These are phyloP conservation scores for Aspergillus novoparasiticus DNA, from an alignment of 2,329 filamentous ascomycete genomes.

Conservation along the genomic window DNA sequence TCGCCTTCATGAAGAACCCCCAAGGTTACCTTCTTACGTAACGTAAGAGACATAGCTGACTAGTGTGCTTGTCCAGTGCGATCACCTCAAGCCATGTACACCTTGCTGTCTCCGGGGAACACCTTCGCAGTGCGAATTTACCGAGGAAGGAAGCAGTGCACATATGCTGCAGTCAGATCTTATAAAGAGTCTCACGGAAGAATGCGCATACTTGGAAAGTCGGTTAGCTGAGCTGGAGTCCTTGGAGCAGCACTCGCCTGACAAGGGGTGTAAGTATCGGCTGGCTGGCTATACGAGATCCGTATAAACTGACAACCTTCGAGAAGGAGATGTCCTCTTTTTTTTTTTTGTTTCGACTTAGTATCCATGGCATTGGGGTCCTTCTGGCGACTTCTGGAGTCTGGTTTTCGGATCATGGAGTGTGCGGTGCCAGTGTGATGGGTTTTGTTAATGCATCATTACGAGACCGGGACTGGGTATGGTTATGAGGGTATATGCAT, in stretches of 20 bases:
- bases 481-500: not conserved
- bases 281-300: not conserved
- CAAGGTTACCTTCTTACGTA: not conserved
- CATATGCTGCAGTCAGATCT: constrained; percentile 3
- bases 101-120: constrained; percentile 2
- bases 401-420: not conserved
- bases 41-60: not conserved
- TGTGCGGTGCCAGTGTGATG: not conserved
- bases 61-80: not conserved
- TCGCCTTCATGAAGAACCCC: not conserved
- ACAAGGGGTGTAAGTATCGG: not conserved
- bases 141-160: constrained; percentile 1
- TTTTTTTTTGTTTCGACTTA: not conserved
- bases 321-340: not conserved
- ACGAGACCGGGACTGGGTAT: not conserved
- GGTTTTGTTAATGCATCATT: not conserved
- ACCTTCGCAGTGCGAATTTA: constrained; percentile 1
- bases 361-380: not conserved
- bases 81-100: constrained; percentile 1
- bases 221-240: not conserved
- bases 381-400: not conserved
- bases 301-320: not conserved
- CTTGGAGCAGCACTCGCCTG: not conserved
- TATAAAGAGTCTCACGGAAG: constrained; percentile 2
- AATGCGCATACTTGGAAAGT: constrained; percentile 2